Percentiles rank a stretch among this genome's conserved stretches.
phyloP scores from a whole-genome alignment of 2,329 filamentous ascomycete genomes.

The Polytolypa hystricis region DNA sequence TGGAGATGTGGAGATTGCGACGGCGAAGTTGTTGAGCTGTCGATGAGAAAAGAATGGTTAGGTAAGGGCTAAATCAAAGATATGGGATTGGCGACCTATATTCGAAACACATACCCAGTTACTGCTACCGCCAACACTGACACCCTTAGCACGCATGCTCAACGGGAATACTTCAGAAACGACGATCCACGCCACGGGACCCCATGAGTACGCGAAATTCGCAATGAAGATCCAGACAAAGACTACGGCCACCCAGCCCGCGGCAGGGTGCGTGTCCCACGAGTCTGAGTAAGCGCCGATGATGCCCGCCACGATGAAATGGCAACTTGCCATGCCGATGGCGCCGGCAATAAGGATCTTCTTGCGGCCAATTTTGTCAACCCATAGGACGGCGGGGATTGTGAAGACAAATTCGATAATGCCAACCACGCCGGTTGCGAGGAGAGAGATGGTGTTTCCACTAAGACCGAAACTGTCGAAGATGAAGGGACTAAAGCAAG shows the following conservation, averaged over 20 bases:
- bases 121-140: conserved; percentile 21
- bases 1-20: conserved; percentile 59
- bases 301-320: conserved; percentile 61
- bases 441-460: conserved; percentile 26
- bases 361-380: conserved; percentile 31
- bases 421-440: conserved; percentile 31
- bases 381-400: conserved; percentile 31
- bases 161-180: conserved; percentile 65
- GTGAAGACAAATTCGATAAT: conserved; percentile 31
- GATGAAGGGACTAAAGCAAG: conserved; percentile 23
- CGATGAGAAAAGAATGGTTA: conserved; percentile 12
- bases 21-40: conserved; percentile 48
- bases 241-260: conserved; percentile 57
- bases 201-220: conserved; percentile 65
- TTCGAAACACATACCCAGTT: conserved; percentile 24
- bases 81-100: too few relatives aligned
- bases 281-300: conserved; percentile 51
- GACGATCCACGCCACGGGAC: conserved; percentile 61
- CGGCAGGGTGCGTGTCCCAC: conserved; percentile 47
- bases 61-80: too few relatives aligned
- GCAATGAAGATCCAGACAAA: conserved; percentile 59
- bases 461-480: conserved; percentile 25
- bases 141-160: conserved; percentile 51
- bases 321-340: conserved; percentile 58
- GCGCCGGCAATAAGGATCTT: conserved; percentile 40